Evolutionary conservation across 208 protist species (phyloP).

Genomic region (Crithidia bombi): DNA sequence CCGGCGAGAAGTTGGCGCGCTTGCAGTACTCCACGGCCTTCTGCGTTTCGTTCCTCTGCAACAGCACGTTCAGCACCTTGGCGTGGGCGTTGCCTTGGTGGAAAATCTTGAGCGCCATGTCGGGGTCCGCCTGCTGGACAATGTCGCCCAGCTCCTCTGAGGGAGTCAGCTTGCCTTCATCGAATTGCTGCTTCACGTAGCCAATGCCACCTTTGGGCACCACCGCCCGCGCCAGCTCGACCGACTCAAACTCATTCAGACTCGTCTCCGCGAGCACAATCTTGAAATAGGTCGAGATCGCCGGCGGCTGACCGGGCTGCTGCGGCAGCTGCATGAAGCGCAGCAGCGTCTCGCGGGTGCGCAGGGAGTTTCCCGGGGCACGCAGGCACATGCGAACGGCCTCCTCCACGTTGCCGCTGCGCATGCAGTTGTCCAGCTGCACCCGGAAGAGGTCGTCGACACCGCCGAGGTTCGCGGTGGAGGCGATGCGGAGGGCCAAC

Average conservation of each 20-base stretch:
- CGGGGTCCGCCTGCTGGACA: slow-evolving; percentile 80
- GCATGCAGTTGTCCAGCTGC: slow-evolving; percentile 97
- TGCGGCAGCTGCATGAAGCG: slow-evolving; percentile 90
- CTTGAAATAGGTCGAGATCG: slow-evolving; percentile 99
- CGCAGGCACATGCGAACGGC: slow-evolving; percentile 96
- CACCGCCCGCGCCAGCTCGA: slow-evolving; percentile 98
- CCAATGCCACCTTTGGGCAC: slow-evolving; percentile 87
- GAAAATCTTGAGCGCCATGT: slow-evolving; percentile 99
- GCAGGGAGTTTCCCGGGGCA: slow-evolving; percentile 94
- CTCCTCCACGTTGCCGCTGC: slow-evolving; percentile 90
- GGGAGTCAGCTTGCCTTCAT: slow-evolving; percentile 98
- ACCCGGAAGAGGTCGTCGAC: slow-evolving; percentile 97
- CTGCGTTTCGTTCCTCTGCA: slow-evolving; percentile 95
- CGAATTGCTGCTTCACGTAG: slow-evolving; percentile 98
- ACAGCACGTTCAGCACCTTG: slow-evolving; percentile 96
- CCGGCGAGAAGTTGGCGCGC: slow-evolving; percentile 95
- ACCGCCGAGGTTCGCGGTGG: slow-evolving; percentile 96
- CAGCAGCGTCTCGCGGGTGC: slow-evolving; percentile 96
- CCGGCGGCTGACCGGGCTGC: slow-evolving; percentile 88
- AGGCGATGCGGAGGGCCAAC: slow-evolving; percentile 96
- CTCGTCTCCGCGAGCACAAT: slow-evolving; percentile 95
- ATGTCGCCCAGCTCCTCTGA: slow-evolving; percentile 99
- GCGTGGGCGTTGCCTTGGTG: slow-evolving; percentile 89
- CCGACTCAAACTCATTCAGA: slow-evolving; percentile 97
- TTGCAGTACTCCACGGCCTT: slow-evolving; percentile 98